Base-by-base conservation (phyloP, 805 yeast species). In the Lachancea lanzarotensis region DNA sequence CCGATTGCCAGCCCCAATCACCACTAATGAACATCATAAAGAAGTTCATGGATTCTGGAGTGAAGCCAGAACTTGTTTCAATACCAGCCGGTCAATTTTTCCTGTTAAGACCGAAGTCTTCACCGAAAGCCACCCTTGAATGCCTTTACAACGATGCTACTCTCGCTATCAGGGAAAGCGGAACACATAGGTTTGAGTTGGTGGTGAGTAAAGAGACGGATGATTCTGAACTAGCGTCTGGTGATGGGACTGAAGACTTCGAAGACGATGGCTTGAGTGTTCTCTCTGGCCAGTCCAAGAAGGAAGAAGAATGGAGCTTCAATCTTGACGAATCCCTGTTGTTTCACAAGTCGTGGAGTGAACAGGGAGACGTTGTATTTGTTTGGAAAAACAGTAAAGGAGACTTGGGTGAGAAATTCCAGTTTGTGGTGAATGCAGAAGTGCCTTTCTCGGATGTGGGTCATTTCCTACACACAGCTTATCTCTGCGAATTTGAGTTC, bases 61-160 rank as follows among this genome's bases (percentile, higher is more conserved):
- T 80, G 10, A 73, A 75, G 31, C 82, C 81, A 55, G 83, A 80
- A 46, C 64, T 87, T 27, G 77, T 80, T 9, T 72, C 76, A 55
- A 72, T 93, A 40, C 87, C 95, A 2, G 75, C 83, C 0, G 98
- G 97, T 2, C 82, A 81, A 65, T 72, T 91, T 38, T 84, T 73
- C 57, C 70, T 91, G 37, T 74, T 84, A 15, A 70, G 98, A 40
- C 73, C 85, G 1, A 84, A 85, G 5, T 74, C 72, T 18, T 85
- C 95, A 2, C 96, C 96, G 11, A 87, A 88, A 60, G 90, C 96
- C 8, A 89, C 81, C 20, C 70, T 80, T 30, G 97, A 93, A 63
- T 83, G 90, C 55, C 70, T 88, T 17, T 90, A 80, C 63, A 82
- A 79, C 47, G 95, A 87, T 53, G 90, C 95, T 1, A 79, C 79